Evolutionary conservation across 768 basidiomycete species (phyloP), one percentile per base, ranked within the genome.

Genomic region (Amanita molliuscula): DNA sequence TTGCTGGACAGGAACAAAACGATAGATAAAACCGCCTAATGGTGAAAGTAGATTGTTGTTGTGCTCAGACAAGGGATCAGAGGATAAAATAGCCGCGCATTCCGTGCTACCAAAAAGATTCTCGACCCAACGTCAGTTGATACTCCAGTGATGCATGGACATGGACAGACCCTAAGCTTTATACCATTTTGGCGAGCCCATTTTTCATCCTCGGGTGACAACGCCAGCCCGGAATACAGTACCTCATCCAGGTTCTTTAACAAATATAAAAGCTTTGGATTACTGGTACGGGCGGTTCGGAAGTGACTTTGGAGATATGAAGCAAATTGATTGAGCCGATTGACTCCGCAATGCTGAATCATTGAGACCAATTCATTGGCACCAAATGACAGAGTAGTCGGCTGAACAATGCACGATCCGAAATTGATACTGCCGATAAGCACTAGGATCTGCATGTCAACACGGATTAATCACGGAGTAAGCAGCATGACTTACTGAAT

Each of bases 41-140:
- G 79, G 69, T 23, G 70, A 71, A 37, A 88, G 73, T 50, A 78
- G 66, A 34, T 69, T 69, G 49, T 73, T 74, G 52, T 76, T 70
- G 43, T 65, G 67, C 34, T 75, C 78, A 48, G 68, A 65, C 29
- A 74, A 77, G 38, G 79, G 81, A 38, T 69, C 57, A 10, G 84
- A 82, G 23, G 79, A 61, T 47, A 90, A 67, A 73, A 84, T 84
- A 1, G 77, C 81, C 36, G 84, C 85, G 53, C 83, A 77, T 69
- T 90, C 88, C 1, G 88, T 90, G 62, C 78, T 86, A 15, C 88
- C 88, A 60, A 88, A 89, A 15, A 86, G 69, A 61, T 88, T 89
- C 81, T 85, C 59, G 34, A 52, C 44, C 53, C 31, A 25, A 26
- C 5, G 18, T 67, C 54, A 68, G 52, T 53, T 7, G 55, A 52